Conservation (phyloP, 352 stramenopile species). For the Pythium apleroticum region DNA sequence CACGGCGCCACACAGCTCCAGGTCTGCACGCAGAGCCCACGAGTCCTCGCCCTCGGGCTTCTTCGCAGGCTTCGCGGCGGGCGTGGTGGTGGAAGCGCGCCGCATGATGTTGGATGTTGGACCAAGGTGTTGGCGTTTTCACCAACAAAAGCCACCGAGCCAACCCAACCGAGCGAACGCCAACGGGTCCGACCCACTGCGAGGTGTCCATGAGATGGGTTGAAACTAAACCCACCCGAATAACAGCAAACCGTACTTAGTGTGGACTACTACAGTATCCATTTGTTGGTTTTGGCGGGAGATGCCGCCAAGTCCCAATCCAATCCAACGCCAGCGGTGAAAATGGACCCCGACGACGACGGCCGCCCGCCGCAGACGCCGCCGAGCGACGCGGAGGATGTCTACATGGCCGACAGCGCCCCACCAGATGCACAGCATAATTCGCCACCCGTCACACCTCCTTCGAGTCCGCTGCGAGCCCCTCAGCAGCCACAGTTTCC, state of each 20-base stretch:
- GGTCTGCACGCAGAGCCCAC: slow-evolving; percentile 52
- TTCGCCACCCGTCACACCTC: slow-evolving; percentile 57
- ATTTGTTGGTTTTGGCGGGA: slow-evolving; percentile 16
- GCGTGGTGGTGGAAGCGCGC: slow-evolving; percentile 1
- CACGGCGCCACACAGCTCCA: slow-evolving; percentile 67
- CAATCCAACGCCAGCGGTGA: neutral
- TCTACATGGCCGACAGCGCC: slow-evolving; percentile 8
- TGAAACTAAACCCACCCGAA: neutral
- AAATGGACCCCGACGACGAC: slow-evolving; percentile 15
- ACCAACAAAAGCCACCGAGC: neutral
- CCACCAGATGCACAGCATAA: slow-evolving; percentile 15
- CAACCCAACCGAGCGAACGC: neutral
- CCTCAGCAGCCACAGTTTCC: slow-evolving; percentile 10
- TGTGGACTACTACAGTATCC: neutral
- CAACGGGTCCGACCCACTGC: neutral
- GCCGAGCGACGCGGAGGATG: slow-evolving; percentile 16
- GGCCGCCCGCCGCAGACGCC: slow-evolving; percentile 20
- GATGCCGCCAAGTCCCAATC: neutral
- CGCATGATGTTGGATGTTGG: neutral
- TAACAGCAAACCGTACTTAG: neutral
- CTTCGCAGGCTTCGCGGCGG: slow-evolving; percentile 5
- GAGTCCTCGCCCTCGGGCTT: slow-evolving; percentile 29
- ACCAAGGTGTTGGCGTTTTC: slow-evolving; percentile 2
- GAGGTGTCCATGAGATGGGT: neutral
- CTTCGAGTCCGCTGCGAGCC: slow-evolving; percentile 46